Evolutionary conservation across 257 asterid species (phyloP).

Genomic region (Rauvolfia tetraphylla): DNA sequence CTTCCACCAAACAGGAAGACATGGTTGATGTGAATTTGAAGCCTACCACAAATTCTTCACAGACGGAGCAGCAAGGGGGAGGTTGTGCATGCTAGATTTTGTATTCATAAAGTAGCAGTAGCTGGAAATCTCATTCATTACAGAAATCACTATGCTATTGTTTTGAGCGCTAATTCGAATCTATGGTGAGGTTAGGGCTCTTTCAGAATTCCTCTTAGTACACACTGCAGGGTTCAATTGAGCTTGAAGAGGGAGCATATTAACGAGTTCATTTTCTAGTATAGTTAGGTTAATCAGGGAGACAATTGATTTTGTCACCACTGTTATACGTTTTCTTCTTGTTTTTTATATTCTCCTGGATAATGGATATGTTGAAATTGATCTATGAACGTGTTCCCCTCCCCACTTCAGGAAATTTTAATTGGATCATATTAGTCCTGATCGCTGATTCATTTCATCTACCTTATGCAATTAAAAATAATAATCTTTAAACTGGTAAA

Average conservation of each 20-base stretch:
- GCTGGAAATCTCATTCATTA: background rate
- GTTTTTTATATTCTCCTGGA: background rate
- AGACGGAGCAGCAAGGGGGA: conserved; percentile 80
- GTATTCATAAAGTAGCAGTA: conserved; percentile 6
- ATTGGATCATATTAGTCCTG: too few relatives aligned
- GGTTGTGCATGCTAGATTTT: conserved; percentile 65
- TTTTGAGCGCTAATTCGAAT: background rate
- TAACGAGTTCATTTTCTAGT: background rate
- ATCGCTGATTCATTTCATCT: too few relatives aligned
- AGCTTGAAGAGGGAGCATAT: background rate
- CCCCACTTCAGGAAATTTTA: too few relatives aligned
- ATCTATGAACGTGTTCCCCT: background rate
- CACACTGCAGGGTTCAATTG: background rate
- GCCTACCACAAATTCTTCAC: conserved; percentile 55
- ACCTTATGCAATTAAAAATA: too few relatives aligned
- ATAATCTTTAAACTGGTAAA: too few relatives aligned
- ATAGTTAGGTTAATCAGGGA: background rate
- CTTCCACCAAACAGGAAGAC: conserved; percentile 74
- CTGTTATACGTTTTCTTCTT: background rate
- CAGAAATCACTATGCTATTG: background rate
- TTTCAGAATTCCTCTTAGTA: background rate
- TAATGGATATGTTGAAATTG: background rate
- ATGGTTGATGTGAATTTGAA: conserved; percentile 86
- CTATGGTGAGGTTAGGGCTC: background rate
- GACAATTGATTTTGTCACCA: background rate